Evolutionary conservation across 306 rosid species (phyloP), one percentile per base, ranked within the genome.

Genomic region (Lagenaria siceraria): DNA sequence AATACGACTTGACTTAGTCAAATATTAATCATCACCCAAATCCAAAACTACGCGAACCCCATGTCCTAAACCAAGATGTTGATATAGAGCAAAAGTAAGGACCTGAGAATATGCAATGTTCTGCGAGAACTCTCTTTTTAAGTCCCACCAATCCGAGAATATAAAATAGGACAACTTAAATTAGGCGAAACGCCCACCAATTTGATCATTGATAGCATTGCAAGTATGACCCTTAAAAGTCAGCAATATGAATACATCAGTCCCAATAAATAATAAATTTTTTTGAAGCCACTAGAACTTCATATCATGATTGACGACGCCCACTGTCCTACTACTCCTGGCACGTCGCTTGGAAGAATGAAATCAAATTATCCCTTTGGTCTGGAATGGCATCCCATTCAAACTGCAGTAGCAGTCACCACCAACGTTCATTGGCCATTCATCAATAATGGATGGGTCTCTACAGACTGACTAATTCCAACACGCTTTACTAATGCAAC

Each of bases 391-490:
- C 58, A 70, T 46, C 53, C 54, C 58, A 71, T 43, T 40, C 75
- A 43, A 70, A 70, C 75, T 14, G 56, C 75, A 69, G 55, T 14
- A 1, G 76, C 59, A 71, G 38, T 70, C 36, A 46, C 36, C 75
- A 70, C 31, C 75, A 46, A 48, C 12, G 36, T 74, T 31, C 48
- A 33, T 73, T 19, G 76, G 52, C 76, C 40, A 42, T 71, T 49
- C 76, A 71, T 49, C 76, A 24, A 71, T 38, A 66, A 21, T 66
- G 72, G 72, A 66, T 10, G 31, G 52, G 33, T 42, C 49, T 68
- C 74, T 21, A 68, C 52, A n/a, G 74, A 68, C 22, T 21, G 53
- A 68, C 74, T 40, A 68, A 40, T 68, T 68, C 74, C 74, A 65
- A 40, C 75, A 68, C 52, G 24, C 75, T 38, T 68, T 68, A 42